Conservation (phyloP, 75 land plant genomes). For the Cupressus sempervirens region DNA sequence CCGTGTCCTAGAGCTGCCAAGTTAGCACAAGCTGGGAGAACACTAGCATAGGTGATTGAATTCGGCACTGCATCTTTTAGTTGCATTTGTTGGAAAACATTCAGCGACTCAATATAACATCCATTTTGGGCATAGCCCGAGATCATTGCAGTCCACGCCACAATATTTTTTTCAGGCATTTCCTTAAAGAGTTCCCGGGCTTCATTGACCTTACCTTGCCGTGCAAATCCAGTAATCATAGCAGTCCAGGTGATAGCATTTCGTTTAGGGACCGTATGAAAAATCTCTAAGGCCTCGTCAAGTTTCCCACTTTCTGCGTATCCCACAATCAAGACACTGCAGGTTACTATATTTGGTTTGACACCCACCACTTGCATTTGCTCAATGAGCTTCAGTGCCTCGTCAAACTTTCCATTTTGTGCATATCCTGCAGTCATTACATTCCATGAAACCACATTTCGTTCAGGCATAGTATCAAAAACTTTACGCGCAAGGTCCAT, state of each 20-base stretch:
- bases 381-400: conserved; percentile 14
- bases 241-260: conserved; percentile 35
- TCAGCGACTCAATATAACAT: conserved; percentile 2
- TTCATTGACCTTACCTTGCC: conserved; percentile 18
- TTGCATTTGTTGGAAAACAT: conserved; percentile 21
- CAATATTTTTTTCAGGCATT: conserved; percentile 32
- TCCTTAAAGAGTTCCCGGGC: conserved; percentile 30
- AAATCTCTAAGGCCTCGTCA: conserved; percentile 23
- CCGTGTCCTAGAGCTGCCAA: conserved; percentile 25
- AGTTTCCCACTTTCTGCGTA: conserved; percentile 31
- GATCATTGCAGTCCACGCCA: conserved; percentile 47
- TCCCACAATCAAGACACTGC: conserved; percentile 25
- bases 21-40: conserved; percentile 27
- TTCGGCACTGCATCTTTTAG: conserved; percentile 14
- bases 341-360: not conserved
- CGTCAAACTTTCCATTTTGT: conserved; percentile 9
- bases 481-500: conserved; percentile 10
- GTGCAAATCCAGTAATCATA: conserved; percentile 21
- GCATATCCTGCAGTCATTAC: conserved; percentile 15
- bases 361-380: conserved; percentile 10
- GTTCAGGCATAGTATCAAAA: conserved; percentile 11
- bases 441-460: conserved; percentile 25
- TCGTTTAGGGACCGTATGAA: conserved; percentile 9
- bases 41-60: conserved; percentile 15
- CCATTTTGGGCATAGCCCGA: conserved; percentile 42